Evolutionary conservation across 148 eudicot species (phyloP).

Genomic region (Diospyros lotus): DNA sequence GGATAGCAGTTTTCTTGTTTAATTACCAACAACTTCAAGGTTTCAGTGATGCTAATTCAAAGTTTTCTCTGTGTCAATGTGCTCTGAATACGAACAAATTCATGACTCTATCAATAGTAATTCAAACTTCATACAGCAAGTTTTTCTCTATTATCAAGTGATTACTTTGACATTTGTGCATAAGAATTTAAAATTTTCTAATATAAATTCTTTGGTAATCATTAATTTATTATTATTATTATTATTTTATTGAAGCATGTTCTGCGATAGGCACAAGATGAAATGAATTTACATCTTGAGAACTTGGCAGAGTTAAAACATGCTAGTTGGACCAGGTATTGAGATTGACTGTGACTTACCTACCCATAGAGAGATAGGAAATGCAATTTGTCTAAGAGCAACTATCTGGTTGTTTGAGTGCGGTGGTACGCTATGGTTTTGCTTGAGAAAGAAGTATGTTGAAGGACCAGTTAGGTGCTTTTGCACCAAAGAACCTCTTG

Average conservation of each 20-base stretch:
- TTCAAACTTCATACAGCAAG: not conserved
- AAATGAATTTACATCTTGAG: too few relatives aligned
- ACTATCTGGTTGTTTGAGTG: conserved; percentile 3
- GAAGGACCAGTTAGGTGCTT: conserved; percentile 18
- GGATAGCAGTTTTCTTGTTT: not conserved
- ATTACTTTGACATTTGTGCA: too few relatives aligned
- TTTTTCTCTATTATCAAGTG: not conserved
- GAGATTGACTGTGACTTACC: not conserved
- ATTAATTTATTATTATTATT: not conserved
- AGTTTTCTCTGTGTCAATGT: too few relatives aligned
- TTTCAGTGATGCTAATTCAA: not conserved
- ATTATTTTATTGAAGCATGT: not conserved
- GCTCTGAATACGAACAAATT: too few relatives aligned
- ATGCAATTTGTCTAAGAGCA: not conserved
- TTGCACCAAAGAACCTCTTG: conserved; percentile 15
- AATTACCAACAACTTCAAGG: not conserved
- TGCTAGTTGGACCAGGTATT: too few relatives aligned
- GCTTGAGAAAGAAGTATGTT: not conserved
- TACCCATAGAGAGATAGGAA: not conserved
- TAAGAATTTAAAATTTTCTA: too few relatives aligned
- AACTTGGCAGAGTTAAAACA: too few relatives aligned
- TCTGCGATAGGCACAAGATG: too few relatives aligned
- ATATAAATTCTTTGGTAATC: not conserved
- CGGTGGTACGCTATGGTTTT: not conserved
- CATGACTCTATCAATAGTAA: too few relatives aligned